Base-by-base conservation (phyloP, 2,329 filamentous ascomycete species). In the Exutisphaerella laricina region DNA sequence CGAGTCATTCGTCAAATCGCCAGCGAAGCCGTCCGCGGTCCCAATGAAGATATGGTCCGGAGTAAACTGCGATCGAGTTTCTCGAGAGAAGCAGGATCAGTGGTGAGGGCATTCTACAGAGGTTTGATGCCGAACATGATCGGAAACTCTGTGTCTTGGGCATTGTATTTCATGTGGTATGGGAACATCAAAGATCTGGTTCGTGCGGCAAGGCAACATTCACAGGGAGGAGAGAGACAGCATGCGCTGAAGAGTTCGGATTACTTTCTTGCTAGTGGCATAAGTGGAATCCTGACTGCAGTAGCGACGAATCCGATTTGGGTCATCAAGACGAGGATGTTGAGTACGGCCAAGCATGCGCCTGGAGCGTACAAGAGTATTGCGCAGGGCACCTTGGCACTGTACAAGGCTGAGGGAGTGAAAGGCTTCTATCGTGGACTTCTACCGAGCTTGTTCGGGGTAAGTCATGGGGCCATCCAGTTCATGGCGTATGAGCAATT, bases 271-370 rank as follows among this genome's bases (percentile, higher is more conserved):
- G 80, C 88, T 3, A 89, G 85, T 23, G 85, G 76, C 2, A 63
- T 69, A 26, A 75, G 77, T 56, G 89, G 90, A 21, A 72, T 84
- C 13, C 66, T 86, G 29, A 94, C 88, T 1, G 84, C 89, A 31
- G 69, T 86, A 21, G 74, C 90, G 53, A 97, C 92, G 21, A 97
- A 97, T 63, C 92, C 92, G 2, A 82, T 98, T 57, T 98, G 92
- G 92, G 92, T 98, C 2, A 80, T 98, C 64, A 97, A 97, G 72
- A 97, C 90, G 6, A 84, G 92, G 50, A 97, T 98, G 88, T 73
- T 97, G 17, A 88, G 88, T 21, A 89, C 86, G 3, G 86, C 92
- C 53, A 78, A 79, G 37, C 73, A 78, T 41, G 75, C 80, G 4
- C 77, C 75, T 2, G 88, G 88, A 10, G 92, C 90, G 1, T 98